phyloP scores from a whole-genome alignment of 805 yeast genomes.

The Metschnikowia lochheadii region DNA sequence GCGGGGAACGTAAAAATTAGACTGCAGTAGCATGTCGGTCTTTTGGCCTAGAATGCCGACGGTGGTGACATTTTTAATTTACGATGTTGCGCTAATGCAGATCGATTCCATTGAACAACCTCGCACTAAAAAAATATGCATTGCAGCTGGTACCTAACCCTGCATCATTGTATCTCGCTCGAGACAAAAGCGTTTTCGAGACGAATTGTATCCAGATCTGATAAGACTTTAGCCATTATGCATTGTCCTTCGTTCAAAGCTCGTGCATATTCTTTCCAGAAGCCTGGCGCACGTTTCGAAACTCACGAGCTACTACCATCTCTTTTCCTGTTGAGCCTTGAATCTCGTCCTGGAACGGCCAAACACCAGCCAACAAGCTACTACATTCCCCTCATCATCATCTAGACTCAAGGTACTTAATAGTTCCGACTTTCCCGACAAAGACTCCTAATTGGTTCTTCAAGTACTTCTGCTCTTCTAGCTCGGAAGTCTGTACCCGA shows the following conservation, averaged over 20 bases:
- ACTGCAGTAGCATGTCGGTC: neutral
- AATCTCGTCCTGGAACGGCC: neutral
- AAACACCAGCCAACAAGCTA: neutral
- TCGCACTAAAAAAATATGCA: conserved; percentile 5
- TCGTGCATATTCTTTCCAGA: neutral
- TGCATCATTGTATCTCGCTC: conserved; percentile 1
- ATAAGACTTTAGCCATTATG: conserved; percentile 3
- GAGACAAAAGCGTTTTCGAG: conserved; percentile 4
- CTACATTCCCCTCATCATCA: neutral
- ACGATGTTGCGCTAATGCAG: conserved; percentile 5
- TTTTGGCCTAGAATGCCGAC: conserved; percentile 2
- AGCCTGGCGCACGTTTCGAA: neutral
- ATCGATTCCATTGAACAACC: neutral
- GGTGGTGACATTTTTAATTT: neutral
- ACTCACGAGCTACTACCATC: neutral
- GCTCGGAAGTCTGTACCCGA: neutral
- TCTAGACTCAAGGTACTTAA: neutral
- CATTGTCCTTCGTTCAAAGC: neutral
- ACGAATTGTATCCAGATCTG: conserved; percentile 4
- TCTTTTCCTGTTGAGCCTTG: neutral
- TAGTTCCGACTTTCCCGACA: too few species aligned
- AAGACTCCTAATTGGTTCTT: neutral
- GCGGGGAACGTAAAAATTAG: neutral
- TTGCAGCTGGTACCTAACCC: conserved; percentile 2
- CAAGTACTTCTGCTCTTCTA: neutral